Base-by-base conservation (phyloP, 2,329 filamentous ascomycete species). In the Exophiala calicioides region DNA sequence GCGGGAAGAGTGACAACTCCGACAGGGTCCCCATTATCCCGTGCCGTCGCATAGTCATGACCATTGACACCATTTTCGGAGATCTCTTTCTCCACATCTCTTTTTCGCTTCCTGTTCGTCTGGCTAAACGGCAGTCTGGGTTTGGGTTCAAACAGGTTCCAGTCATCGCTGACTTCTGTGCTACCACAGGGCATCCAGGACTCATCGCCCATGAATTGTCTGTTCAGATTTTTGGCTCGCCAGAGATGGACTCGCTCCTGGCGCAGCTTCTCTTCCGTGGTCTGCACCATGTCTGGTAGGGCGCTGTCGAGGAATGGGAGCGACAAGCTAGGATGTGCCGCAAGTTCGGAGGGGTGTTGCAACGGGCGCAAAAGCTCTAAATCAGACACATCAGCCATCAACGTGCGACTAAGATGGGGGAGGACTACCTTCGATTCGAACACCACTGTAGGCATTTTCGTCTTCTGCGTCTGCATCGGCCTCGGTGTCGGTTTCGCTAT, bases 371-470 rank as follows among this genome's bases (percentile, higher is more conserved):
- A 71, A 8, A 84, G 69, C 23, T 74, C 78, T 82, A 55, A 8
- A 41, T 6, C 30, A 15, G 29, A 46, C 30, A 33, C 21, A 32
- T 44, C 18, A 40, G 39, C 37, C 6, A 21, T 30, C 15, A 29
- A 39, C 6, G 3, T 9, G n/a, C 12, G 13, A 29, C 27, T 26
- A n/a, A 27, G 20, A 20, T 19, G 16, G 23, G 38, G 39, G 18
- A 37, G 30, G n/a, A 60, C 72, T 46, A 81, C 79, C 68, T 69
- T 82, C 77, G 15, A 82, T 62, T 15, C 69, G 70, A 50, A 81
- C 75, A 19, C 77, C 76, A 43, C 72, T 74, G 53, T 83, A 85
- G 0, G 80, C 77, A 59, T 84, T 79, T 53, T 82, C 79, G 57
- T 80, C 78, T 19, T 75, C 71, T n/a, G 77, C 76, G 34, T 73